Evolutionary conservation across 768 basidiomycete species (phyloP).

Genomic region (Tricholoma hemisulphureum): DNA sequence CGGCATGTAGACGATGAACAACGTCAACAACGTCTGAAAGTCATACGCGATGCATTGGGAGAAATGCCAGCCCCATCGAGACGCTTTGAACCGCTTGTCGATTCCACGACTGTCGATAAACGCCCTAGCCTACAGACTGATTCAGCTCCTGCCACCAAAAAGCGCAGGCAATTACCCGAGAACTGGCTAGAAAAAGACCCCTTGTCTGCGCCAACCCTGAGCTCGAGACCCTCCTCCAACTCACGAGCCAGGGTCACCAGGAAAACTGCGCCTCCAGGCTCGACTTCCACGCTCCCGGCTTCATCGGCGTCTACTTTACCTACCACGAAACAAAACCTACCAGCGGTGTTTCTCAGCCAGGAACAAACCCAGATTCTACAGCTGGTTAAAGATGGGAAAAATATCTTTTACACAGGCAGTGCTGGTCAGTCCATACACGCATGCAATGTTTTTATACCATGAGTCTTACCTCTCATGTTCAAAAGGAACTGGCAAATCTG

Average conservation of each 20-base stretch:
- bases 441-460: constrained; percentile 8
- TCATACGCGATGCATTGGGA: constrained; percentile 58
- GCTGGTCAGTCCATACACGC: constrained; percentile 59
- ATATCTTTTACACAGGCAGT: constrained; percentile 94
- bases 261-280: neutral
- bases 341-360: constrained; percentile 65
- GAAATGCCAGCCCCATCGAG: constrained; percentile 17
- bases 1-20: constrained; percentile 29
- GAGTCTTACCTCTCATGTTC: neutral
- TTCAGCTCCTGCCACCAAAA: constrained; percentile 41
- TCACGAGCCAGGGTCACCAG: constrained; percentile 5
- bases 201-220: constrained; percentile 36
- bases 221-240: constrained; percentile 15
- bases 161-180: constrained; percentile 53
- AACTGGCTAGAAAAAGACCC: constrained; percentile 43
- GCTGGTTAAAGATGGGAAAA: constrained; percentile 70
- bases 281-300: constrained; percentile 12
- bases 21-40: constrained; percentile 51
- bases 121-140: constrained; percentile 31
- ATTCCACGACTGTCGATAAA: constrained; percentile 37
- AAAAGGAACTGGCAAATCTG: constrained; percentile 94
- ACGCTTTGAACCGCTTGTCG: constrained; percentile 24
- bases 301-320: constrained; percentile 14
- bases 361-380: constrained; percentile 86
- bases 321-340: constrained; percentile 27